Percentiles rank a stretch among this genome's conserved stretches.
Conservation (phyloP, 2,329 filamentous ascomycete species). For the Epichloe scottii region DNA sequence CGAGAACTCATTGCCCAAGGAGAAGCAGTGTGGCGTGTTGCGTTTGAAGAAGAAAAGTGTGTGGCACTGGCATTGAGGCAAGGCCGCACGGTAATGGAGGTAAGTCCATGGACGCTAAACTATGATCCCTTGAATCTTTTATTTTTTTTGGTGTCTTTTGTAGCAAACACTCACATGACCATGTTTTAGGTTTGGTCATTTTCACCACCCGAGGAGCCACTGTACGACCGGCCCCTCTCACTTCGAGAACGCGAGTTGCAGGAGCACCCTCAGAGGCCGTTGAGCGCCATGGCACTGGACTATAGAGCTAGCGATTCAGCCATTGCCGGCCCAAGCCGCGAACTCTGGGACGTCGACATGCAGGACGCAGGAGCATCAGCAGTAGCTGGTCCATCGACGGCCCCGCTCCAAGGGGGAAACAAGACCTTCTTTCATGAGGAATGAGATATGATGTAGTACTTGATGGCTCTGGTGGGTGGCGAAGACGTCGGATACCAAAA, state of each 20-base stretch:
- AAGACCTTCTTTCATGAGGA: conserved; percentile 40
- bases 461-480: background rate
- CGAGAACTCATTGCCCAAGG: conserved; percentile 84
- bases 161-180: conserved; percentile 4
- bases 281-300: conserved; percentile 38
- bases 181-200: conserved; percentile 75
- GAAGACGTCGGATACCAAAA: background rate
- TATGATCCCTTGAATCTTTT: background rate
- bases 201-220: conserved; percentile 65
- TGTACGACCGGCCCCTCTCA: conserved; percentile 39
- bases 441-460: conserved; percentile 10
- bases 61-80: conserved; percentile 84
- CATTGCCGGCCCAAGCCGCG: conserved; percentile 19
- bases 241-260: conserved; percentile 35
- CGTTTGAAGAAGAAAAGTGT: conserved; percentile 96
- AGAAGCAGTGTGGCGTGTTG: conserved; percentile 93
- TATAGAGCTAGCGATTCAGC: conserved; percentile 23
- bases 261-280: conserved; percentile 32
- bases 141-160: background rate
- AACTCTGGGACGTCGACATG: conserved; percentile 42
- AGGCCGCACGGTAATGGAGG: conserved; percentile 93
- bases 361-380: conserved; percentile 42
- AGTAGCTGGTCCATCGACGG: conserved; percentile 35
- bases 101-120: conserved; percentile 29
- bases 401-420: conserved; percentile 25